A percentile compares a stretch with the other conserved stretches of the same genome.
These are phyloP conservation scores for Priceomyces fermenticarens DNA, from an alignment of 805 yeast species.

Conservation along the genomic window DNA sequence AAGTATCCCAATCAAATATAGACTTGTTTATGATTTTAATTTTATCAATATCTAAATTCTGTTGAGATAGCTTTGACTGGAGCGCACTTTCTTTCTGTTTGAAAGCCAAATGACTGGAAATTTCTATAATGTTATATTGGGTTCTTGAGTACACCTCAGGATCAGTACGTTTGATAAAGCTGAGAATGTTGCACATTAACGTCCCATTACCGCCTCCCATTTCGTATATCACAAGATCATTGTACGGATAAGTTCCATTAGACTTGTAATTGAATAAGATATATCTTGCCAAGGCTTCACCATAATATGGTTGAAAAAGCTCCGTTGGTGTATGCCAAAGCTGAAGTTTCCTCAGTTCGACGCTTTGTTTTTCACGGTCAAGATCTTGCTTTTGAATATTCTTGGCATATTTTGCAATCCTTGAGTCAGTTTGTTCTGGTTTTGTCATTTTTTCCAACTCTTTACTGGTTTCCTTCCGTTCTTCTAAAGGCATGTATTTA, in stretches of 20 bases:
- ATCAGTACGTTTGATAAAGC: slow-evolving; percentile 56
- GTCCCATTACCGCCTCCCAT: slow-evolving; percentile 93
- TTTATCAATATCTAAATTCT: slow-evolving; percentile 51
- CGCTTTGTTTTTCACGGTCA: slow-evolving; percentile 13
- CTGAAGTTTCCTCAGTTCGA: slow-evolving; percentile 45
- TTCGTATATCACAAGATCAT: slow-evolving; percentile 75
- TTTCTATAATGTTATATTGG: slow-evolving; percentile 70
- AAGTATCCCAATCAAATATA: slow-evolving; percentile 67
- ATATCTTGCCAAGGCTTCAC: slow-evolving; percentile 82
- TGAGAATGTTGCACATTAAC: slow-evolving; percentile 69
- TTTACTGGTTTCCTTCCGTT: slow-evolving; percentile 5
- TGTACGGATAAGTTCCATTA: slow-evolving; percentile 61
- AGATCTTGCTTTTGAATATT: slow-evolving; percentile 23
- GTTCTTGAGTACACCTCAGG: slow-evolving; percentile 74
- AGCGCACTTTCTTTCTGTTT: slow-evolving; percentile 48
- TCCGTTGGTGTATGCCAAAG: slow-evolving; percentile 92
- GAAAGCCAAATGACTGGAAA: slow-evolving; percentile 57
- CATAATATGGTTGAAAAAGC: slow-evolving; percentile 78
- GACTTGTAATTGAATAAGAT: slow-evolving; percentile 67
- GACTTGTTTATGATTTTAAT: slow-evolving; percentile 70
- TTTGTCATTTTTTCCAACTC: background rate
- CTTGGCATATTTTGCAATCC: slow-evolving; percentile 26
- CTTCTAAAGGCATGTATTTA: slow-evolving; percentile 35
- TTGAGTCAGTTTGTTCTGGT: slow-evolving; percentile 14
- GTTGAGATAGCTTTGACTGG: slow-evolving; percentile 26